Percentiles rank a stretch among this genome's conserved stretches.
These are phyloP conservation scores for Cytospora mali DNA, from an alignment of 2,329 filamentous ascomycete genomes.

Conservation along the genomic window DNA sequence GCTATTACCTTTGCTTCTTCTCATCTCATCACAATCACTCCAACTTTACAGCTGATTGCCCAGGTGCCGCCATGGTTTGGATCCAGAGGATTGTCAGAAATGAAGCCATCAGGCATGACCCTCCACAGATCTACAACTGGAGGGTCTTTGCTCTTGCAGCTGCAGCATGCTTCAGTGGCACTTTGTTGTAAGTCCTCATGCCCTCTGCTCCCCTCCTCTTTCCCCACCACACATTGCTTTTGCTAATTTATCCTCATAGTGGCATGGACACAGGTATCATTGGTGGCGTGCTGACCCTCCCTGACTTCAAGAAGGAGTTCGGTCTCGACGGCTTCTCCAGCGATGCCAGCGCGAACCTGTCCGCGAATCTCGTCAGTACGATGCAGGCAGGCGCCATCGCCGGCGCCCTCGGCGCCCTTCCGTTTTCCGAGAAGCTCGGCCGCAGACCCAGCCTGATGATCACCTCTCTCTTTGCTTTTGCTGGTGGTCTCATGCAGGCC, in stretches of 20 bases:
- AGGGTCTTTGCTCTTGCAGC: constrained; percentile 66
- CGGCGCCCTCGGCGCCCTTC: constrained; percentile 49
- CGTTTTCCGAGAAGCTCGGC: constrained; percentile 55
- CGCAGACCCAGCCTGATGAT: constrained; percentile 56
- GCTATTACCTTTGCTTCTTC: too few species aligned
- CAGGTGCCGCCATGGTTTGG: not conserved
- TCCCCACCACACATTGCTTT: not conserved
- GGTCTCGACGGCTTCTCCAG: constrained; percentile 46
- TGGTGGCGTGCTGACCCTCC: constrained; percentile 25
- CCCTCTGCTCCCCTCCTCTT: not conserved
- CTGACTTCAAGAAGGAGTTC: constrained; percentile 45
- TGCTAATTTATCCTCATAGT: not conserved
- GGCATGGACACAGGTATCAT: constrained; percentile 25
- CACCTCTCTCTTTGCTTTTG: constrained; percentile 56
- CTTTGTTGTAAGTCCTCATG: constrained; percentile 27
- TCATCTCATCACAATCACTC: not conserved
- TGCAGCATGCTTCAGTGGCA: constrained; percentile 45
- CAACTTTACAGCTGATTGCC: not conserved
- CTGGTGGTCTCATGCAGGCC: constrained; percentile 64
- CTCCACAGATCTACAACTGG: constrained; percentile 71
- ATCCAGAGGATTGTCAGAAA: constrained; percentile 50
- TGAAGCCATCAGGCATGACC: constrained; percentile 67
- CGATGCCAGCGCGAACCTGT: constrained; percentile 55
- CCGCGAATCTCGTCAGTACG: constrained; percentile 67
- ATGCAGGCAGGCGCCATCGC: constrained; percentile 46